Percentiles rank a stretch among this genome's conserved stretches.
Evolutionary conservation across 1,284 basidiomycete genomes (phyloP).

Genomic region (Cystobasidium pallidum): DNA sequence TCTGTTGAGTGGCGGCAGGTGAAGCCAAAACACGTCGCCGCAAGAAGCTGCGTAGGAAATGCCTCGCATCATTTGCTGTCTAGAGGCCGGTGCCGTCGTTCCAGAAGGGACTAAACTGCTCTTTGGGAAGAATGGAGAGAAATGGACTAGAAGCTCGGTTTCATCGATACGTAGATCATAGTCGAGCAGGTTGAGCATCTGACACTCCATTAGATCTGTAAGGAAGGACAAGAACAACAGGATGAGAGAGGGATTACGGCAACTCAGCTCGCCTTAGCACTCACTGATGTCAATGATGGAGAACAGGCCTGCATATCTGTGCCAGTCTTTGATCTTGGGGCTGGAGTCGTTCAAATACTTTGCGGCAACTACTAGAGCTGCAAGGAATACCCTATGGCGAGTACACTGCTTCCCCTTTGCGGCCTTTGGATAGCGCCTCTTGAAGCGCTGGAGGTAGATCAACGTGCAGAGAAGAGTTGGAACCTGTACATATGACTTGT

Average conservation of each 20-base stretch:
- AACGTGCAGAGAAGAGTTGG: constrained; percentile 89
- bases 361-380: constrained; percentile 89
- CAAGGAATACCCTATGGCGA: constrained; percentile 91
- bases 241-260: constrained; percentile 59
- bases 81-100: constrained; percentile 16
- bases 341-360: constrained; percentile 82
- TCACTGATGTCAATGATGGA: constrained; percentile 66
- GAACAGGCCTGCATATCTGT: constrained; percentile 71
- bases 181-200: constrained; percentile 83
- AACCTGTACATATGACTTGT: constrained; percentile 86
- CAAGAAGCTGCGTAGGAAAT: constrained; percentile 19
- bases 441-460: constrained; percentile 87
- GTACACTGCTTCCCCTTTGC: constrained; percentile 92
- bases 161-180: constrained; percentile 86
- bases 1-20: constrained; percentile 7
- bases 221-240: constrained; percentile 57
- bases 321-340: constrained; percentile 91
- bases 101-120: constrained; percentile 26
- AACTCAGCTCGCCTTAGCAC: constrained; percentile 62
- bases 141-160: constrained; percentile 65
- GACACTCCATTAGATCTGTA: constrained; percentile 94
- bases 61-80: constrained; percentile 22
- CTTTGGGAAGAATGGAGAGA: constrained; percentile 46
- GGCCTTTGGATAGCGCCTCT: constrained; percentile 75
- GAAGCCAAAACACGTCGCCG: constrained; percentile 21